A percentile compares a stretch with the other conserved stretches of the same genome.
These are phyloP conservation scores for Zopfochytrium polystomum DNA, from an alignment of 371 early-diverging fungal species.

Conservation along the genomic window DNA sequence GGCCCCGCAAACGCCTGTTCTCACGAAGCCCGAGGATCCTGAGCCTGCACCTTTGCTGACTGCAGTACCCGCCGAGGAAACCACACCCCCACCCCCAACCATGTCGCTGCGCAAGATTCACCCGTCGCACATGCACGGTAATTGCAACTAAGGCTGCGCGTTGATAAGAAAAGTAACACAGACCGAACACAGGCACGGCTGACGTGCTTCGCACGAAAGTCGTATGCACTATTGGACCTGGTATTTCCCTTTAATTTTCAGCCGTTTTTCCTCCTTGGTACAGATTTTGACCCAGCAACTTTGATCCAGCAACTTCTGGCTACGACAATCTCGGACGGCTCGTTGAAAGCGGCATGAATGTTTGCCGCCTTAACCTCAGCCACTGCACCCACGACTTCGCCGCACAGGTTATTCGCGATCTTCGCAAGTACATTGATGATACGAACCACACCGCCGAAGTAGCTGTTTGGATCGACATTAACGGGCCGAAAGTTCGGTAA, in stretches of 20 bases:
- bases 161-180: too few relatives aligned
- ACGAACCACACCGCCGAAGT: constrained; percentile 37
- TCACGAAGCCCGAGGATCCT: too few relatives aligned
- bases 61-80: too few relatives aligned
- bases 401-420: constrained; percentile 42
- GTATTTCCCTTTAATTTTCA: constrained; percentile 2
- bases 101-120: too few relatives aligned
- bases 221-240: constrained; percentile 50
- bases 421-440: constrained; percentile 43
- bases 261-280: not conserved
- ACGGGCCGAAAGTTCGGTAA: constrained; percentile 59
- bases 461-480: constrained; percentile 53
- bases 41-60: too few relatives aligned
- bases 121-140: too few relatives aligned
- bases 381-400: constrained; percentile 55
- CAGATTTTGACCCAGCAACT: not conserved
- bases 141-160: too few relatives aligned
- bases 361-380: constrained; percentile 60
- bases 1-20: too few relatives aligned
- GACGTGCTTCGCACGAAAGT: constrained; percentile 43
- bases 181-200: too few relatives aligned
- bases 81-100: too few relatives aligned
- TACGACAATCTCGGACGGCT: constrained; percentile 43
- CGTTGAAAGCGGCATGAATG: constrained; percentile 55
- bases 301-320: constrained; percentile 31